Evolutionary conservation across 345 rosid genomes (phyloP).

Genomic region (Murraya paniculata): DNA sequence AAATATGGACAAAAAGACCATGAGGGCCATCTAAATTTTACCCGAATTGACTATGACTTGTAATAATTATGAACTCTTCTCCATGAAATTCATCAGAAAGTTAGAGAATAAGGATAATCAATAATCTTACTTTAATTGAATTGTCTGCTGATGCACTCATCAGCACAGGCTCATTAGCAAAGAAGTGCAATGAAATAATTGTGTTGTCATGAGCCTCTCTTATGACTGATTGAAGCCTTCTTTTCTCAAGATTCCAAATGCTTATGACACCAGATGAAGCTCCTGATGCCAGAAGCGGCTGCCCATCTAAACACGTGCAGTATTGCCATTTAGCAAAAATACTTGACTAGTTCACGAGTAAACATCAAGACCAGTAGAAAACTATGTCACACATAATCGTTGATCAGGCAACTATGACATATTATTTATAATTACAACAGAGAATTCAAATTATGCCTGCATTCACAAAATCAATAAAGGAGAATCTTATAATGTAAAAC

Average conservation of each 20-base stretch:
- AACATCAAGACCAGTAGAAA: neutral
- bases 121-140: slow-evolving; percentile 72
- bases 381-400: neutral
- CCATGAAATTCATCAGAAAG: slow-evolving; percentile 1
- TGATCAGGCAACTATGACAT: neutral
- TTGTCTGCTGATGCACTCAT: slow-evolving; percentile 95
- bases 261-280: slow-evolving; percentile 94
- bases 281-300: slow-evolving; percentile 93
- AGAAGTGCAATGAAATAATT: slow-evolving; percentile 72
- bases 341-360: neutral
- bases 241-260: slow-evolving; percentile 95
- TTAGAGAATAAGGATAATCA: neutral
- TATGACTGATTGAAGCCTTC: slow-evolving; percentile 80
- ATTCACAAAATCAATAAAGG: neutral
- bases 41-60: neutral
- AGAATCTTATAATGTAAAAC: neutral
- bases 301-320: slow-evolving; percentile 58
- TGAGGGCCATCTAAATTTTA: neutral
- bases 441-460: neutral
- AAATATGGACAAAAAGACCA: too few species aligned
- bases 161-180: slow-evolving; percentile 94
- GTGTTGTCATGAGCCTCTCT: slow-evolving; percentile 94
- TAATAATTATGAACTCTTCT: neutral
- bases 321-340: slow-evolving; percentile 7
- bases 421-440: neutral